phyloP scores from a whole-genome alignment of 2,329 filamentous ascomycete species.

The Endothia cerciana region DNA sequence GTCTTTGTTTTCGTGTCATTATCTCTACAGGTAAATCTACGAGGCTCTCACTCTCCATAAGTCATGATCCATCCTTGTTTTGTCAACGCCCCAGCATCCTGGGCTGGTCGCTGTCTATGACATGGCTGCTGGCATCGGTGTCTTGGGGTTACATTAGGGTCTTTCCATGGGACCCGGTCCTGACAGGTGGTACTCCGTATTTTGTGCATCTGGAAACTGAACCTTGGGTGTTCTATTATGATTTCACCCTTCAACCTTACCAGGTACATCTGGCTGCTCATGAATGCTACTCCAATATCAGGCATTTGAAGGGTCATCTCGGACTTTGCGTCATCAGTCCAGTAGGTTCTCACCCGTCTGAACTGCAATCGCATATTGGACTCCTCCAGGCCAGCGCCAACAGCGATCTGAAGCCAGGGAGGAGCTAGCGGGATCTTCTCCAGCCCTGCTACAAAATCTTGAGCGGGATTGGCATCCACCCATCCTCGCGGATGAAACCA shows the following conservation, averaged over 20 bases:
- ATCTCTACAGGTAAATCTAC: neutral
- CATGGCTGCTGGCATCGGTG: neutral
- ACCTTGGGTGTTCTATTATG: neutral
- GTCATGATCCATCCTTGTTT: neutral
- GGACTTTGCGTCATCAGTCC: neutral
- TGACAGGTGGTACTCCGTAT: neutral
- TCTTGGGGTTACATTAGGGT: neutral
- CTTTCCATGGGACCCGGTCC: neutral
- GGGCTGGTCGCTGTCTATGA: neutral
- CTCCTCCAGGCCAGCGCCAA: neutral
- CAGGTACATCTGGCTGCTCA: neutral
- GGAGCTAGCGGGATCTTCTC: neutral
- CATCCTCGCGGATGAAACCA: neutral
- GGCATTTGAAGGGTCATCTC: neutral
- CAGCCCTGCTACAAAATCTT: neutral
- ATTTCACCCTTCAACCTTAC: neutral
- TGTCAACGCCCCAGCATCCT: neutral
- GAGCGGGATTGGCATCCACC: neutral
- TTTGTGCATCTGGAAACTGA: neutral
- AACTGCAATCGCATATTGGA: neutral
- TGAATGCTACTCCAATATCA: neutral
- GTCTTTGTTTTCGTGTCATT: neutral
- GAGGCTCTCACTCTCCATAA: neutral
- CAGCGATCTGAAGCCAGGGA: neutral
- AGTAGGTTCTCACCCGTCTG: neutral